Conservation (phyloP, 441 rosid genomes). For the Pelargonium myrrhifolium region DNA sequence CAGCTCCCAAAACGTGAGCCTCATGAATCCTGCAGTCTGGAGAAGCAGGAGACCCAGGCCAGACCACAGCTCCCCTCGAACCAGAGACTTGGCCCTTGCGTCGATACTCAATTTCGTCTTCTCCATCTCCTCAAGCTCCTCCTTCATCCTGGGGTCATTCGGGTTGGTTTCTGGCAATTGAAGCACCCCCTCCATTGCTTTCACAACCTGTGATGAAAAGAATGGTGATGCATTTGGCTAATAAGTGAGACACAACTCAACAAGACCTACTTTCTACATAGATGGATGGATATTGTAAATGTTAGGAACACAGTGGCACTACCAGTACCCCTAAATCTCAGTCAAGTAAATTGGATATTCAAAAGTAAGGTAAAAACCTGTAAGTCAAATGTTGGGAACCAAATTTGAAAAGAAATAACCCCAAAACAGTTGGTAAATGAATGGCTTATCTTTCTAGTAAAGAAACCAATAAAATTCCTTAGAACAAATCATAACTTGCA, state of each 20-base stretch:
- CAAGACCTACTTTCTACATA: neutral
- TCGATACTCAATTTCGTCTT: constrained; percentile 36
- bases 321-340: too few species aligned
- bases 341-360: too few species aligned
- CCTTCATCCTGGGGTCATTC: constrained; percentile 48
- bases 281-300: too few species aligned
- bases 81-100: constrained; percentile 33
- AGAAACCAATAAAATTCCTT: too few species aligned
- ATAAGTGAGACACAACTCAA: neutral
- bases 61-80: constrained; percentile 40
- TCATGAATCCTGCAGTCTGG: constrained; percentile 85
- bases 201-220: constrained; percentile 39
- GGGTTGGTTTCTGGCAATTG: constrained; percentile 27
- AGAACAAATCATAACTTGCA: too few species aligned
- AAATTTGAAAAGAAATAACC: too few species aligned
- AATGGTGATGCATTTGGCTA: too few species aligned
- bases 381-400: too few species aligned
- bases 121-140: constrained; percentile 41
- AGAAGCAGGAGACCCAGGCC: constrained; percentile 40
- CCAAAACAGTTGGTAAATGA: too few species aligned
- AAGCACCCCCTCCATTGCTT: constrained; percentile 41
- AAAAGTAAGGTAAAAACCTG: too few species aligned
- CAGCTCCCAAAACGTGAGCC: constrained; percentile 95
- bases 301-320: too few species aligned
- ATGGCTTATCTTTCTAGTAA: too few species aligned